Evolutionary conservation across 2,329 filamentous ascomycete species (phyloP).

Genomic region (Pestalotiopsis sp.): DNA sequence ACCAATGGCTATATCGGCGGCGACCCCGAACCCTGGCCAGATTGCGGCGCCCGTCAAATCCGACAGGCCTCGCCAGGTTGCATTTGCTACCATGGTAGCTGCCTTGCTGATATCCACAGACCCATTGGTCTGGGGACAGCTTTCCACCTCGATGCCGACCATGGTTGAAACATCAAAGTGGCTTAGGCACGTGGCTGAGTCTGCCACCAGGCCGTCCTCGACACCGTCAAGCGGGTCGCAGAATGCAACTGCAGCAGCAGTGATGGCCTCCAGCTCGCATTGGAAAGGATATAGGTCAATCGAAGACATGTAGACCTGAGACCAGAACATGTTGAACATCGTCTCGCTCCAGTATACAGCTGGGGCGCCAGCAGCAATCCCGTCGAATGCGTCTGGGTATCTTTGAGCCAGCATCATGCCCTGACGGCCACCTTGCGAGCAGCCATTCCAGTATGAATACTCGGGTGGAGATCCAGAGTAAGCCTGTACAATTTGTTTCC

Average conservation of each 20-base stretch:
- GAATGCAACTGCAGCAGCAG: neutral
- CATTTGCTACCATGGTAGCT: neutral
- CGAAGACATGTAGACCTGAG: neutral
- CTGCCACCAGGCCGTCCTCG: neutral
- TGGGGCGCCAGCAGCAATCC: conserved; percentile 50
- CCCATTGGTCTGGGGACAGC: neutral
- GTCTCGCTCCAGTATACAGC: conserved; percentile 35
- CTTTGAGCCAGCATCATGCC: conserved; percentile 54
- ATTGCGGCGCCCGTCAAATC: neutral
- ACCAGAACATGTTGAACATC: neutral
- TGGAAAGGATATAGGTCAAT: neutral
- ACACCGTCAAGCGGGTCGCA: conserved; percentile 8
- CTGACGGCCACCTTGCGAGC: conserved; percentile 56
- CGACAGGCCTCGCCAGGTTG: neutral
- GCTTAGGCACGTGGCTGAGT: neutral
- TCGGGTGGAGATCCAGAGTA: conserved; percentile 38
- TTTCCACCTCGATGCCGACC: neutral
- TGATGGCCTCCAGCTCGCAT: conserved; percentile 4
- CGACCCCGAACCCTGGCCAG: neutral
- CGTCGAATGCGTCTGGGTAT: conserved; percentile 57
- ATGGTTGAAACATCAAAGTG: neutral
- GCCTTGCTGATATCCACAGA: neutral
- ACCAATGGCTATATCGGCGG: neutral
- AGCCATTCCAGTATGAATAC: conserved; percentile 58
- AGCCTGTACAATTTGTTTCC: conserved; percentile 16